Evolutionary conservation across 169 alveolate species (phyloP), one percentile per base, ranked within the genome.

Genomic region (Cyclospora cayetanensis): DNA sequence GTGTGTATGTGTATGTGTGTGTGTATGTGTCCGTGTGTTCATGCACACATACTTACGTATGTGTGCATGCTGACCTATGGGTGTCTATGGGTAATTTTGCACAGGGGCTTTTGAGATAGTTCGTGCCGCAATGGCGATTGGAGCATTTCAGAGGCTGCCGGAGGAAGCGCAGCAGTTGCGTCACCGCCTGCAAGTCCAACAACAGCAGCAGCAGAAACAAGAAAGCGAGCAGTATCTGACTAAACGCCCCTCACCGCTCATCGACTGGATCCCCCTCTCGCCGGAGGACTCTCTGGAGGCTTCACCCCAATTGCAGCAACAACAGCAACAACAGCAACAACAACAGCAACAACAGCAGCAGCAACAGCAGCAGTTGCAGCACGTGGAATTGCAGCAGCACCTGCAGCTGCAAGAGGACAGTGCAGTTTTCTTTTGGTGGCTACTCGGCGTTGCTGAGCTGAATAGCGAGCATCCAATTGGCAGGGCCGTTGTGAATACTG

Each of bases 391-490:
- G 76, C 2, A 46, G 60, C 25, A 46, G 3, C 60, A 46, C 25
- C 60, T 15, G 60, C 60, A 72, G 34, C 39, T n/a, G 4, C 31
- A 22, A 53, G 29, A 72, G 52, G 12, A 41, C 11, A 1, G 15
- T 0, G 27, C 31, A 7, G 31, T n/a, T 15, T n/a, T 15, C 29
- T 84, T 84, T 41, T 84, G 91, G 91, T 84, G 80, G 74, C 80
- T 84, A 4, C 4, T 84, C 39, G 91, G 65, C 0, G 50, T 82
- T 11, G 87, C 53, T 1, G 91, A 84, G 53, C 4, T 35, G 39
- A 27, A 22, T 53, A 84, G 91, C 68, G 91, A 84, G 89, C 91
- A 84, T 41, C 91, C 91, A n/a, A 25, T 84, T 31, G 91, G 87
- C 1, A 18, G 22, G 41, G 91, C 87, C 60, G 20, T 77, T 27